Conservation (phyloP, 2,329 filamentous ascomycete genomes). For the Exophiala spinifera region DNA sequence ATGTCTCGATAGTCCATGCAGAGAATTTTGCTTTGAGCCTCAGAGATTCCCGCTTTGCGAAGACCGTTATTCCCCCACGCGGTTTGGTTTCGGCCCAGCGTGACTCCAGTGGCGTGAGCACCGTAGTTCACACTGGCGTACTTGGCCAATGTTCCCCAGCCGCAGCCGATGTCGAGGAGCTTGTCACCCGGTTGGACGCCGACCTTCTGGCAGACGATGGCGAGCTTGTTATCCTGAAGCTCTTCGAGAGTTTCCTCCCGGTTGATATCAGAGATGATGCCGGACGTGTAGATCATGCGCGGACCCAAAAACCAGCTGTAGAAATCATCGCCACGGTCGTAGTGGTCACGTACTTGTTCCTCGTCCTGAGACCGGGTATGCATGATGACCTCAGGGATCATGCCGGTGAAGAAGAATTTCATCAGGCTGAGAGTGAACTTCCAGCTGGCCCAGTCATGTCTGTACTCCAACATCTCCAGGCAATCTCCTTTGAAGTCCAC, state of each 20-base stretch:
- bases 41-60: conserved; percentile 73
- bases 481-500: conserved; percentile 94
- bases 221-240: conserved; percentile 96
- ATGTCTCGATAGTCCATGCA: conserved; percentile 98
- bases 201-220: conserved; percentile 94
- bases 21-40: conserved; percentile 85
- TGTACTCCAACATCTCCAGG: conserved; percentile 85
- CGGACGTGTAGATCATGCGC: conserved; percentile 98
- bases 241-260: conserved; percentile 89
- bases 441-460: conserved; percentile 97
- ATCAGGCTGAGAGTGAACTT: conserved; percentile 81
- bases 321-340: conserved; percentile 97
- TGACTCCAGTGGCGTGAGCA: conserved; percentile 81
- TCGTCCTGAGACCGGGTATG: conserved; percentile 92
- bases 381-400: conserved; percentile 87
- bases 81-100: conserved; percentile 92
- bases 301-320: conserved; percentile 98
- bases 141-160: conserved; percentile 93
- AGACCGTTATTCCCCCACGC: conserved; percentile 93
- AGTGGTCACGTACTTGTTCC: conserved; percentile 90
- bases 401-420: conserved; percentile 81
- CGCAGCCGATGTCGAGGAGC: conserved; percentile 92
- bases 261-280: conserved; percentile 83
- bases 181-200: conserved; percentile 74
- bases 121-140: conserved; percentile 93